A percentile compares a stretch with the other conserved stretches of the same genome.
Evolutionary conservation across 179 eudicot genomes (phyloP).

Genomic region (Dionaea muscipula): DNA sequence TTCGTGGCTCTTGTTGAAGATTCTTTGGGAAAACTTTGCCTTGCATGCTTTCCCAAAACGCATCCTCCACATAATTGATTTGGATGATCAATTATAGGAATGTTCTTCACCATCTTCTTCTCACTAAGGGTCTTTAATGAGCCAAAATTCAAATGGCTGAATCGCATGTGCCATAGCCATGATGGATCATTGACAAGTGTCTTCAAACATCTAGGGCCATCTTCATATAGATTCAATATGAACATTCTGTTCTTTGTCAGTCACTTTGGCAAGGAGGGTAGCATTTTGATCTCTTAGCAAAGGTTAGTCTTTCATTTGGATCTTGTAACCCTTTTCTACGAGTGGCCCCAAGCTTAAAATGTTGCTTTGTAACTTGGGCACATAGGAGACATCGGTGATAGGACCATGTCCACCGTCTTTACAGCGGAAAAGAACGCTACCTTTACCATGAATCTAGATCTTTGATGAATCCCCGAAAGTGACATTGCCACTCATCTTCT

Average conservation of each 20-base stretch:
- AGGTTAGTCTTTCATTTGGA: background rate
- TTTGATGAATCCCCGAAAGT: background rate
- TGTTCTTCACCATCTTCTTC: background rate
- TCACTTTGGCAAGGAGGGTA: background rate
- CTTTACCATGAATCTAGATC: background rate
- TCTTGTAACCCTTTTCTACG: background rate
- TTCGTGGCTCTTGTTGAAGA: too few species aligned
- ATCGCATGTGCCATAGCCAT: too few species aligned
- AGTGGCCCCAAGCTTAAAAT: background rate
- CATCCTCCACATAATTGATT: background rate
- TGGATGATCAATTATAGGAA: background rate
- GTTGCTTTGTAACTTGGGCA: background rate
- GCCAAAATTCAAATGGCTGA: background rate
- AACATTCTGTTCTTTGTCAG: background rate
- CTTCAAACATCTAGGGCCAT: background rate
- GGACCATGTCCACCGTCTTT: background rate
- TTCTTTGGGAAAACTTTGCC: background rate
- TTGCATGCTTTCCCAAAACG: background rate
- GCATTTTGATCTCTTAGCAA: background rate
- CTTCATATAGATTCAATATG: background rate
- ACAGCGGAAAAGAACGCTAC: background rate
- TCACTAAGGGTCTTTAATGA: background rate
- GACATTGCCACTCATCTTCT: background rate
- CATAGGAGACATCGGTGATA: background rate
- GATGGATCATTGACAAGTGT: background rate